Conservation (phyloP, 805 yeast genomes). For the Candida silvicultrix region DNA sequence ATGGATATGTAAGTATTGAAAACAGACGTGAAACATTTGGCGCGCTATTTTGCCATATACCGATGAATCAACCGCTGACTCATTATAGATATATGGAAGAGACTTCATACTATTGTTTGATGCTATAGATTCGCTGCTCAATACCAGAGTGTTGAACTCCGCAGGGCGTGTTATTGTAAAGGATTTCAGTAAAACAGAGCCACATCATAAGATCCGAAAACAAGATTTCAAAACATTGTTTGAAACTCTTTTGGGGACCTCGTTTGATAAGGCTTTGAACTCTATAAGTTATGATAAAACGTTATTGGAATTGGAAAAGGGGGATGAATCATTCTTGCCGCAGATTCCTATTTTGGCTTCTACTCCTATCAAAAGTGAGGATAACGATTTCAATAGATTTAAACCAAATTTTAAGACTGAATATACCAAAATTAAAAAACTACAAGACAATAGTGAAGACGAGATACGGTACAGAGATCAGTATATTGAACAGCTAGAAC, state of each 20-base stretch:
- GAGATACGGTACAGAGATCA: conserved; percentile 21
- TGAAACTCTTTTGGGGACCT: conserved; percentile 25
- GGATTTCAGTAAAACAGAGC: conserved; percentile 24
- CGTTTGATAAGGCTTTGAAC: conserved; percentile 23
- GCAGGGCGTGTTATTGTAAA: conserved; percentile 20
- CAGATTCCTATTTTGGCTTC: conserved; percentile 2
- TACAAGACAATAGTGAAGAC: conserved; percentile 17
- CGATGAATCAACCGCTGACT: too few relatives aligned
- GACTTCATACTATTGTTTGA: conserved; percentile 17
- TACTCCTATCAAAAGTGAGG: background rate
- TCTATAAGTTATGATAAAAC: conserved; percentile 9
- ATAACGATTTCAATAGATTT: background rate
- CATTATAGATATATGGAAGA: conserved; percentile 8
- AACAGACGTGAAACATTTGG: too few relatives aligned
- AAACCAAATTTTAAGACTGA: conserved; percentile 16
- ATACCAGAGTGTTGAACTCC: conserved; percentile 19
- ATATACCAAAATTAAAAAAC: conserved; percentile 12
- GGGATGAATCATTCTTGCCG: conserved; percentile 3
- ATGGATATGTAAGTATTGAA: conserved; percentile 8
- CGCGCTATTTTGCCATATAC: too few relatives aligned
- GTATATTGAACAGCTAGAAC: conserved; percentile 16
- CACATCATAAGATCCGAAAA: conserved; percentile 24
- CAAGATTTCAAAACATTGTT: conserved; percentile 26
- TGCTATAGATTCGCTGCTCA: conserved; percentile 16
- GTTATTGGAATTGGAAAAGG: conserved; percentile 3